These are phyloP conservation scores for Scedosporium boydii DNA, from an alignment of 2,329 filamentous ascomycete species.

Conservation along the genomic window DNA sequence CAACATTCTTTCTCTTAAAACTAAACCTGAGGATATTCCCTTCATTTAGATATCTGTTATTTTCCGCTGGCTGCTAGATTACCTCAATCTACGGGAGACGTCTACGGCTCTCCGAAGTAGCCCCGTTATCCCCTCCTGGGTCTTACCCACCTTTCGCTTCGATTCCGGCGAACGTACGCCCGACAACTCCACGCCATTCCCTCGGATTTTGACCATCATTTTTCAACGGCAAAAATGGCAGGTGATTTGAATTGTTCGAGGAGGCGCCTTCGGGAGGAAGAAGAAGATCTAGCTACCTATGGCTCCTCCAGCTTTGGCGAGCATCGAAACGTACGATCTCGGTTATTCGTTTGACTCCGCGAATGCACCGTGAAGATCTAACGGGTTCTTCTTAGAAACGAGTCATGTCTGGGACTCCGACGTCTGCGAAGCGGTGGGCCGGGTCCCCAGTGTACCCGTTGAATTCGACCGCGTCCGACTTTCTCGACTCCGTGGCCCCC, in stretches of 20 bases:
- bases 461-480: constrained; percentile 25
- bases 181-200: neutral
- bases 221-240: constrained; percentile 18
- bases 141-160: neutral
- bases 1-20: neutral
- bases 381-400: constrained; percentile 35
- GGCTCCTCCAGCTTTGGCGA: constrained; percentile 34
- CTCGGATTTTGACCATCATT: neutral
- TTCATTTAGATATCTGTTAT: neutral
- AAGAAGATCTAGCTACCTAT: constrained; percentile 25
- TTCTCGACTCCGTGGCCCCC: constrained; percentile 29
- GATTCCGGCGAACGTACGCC: neutral
- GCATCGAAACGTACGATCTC: constrained; percentile 36
- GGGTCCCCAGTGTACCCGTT: constrained; percentile 19
- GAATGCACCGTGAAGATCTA: neutral
- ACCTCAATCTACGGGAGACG: constrained; percentile 25
- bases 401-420: constrained; percentile 38
- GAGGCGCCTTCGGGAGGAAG: constrained; percentile 38
- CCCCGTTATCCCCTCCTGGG: neutral
- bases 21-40: neutral
- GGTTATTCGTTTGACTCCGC: neutral
- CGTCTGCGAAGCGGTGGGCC: constrained; percentile 28
- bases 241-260: constrained; percentile 24
- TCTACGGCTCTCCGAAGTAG: neutral
- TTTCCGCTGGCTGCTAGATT: neutral